Conservation (phyloP, 495 filamentous ascomycete genomes). For the Podospora pseudopauciseta region DNA sequence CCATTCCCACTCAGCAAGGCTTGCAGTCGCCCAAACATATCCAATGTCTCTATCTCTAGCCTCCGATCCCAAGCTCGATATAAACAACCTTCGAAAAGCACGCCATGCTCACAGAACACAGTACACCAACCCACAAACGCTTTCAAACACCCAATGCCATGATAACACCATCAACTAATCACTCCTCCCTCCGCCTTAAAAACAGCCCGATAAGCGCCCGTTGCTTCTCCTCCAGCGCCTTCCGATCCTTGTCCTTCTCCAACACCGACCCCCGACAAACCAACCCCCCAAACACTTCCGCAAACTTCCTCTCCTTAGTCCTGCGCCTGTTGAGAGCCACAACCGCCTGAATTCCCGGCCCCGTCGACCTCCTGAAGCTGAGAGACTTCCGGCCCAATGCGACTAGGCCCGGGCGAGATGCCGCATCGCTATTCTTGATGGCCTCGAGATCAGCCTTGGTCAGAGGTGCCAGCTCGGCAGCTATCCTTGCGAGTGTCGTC, state of each 20-base stretch:
- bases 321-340: constrained; percentile 38
- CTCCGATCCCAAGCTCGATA: neutral
- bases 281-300: constrained; percentile 46
- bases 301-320: constrained; percentile 42
- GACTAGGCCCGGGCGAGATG: constrained; percentile 21
- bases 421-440: constrained; percentile 5
- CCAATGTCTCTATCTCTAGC: neutral
- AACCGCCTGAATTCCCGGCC: constrained; percentile 27
- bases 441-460: constrained; percentile 35
- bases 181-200: constrained; percentile 27
- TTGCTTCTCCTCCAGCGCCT: constrained; percentile 44
- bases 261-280: constrained; percentile 42
- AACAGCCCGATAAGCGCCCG: constrained; percentile 41
- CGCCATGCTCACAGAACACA: neutral
- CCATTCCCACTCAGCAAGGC: neutral
- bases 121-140: neutral
- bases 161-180: neutral
- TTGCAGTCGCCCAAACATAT: neutral
- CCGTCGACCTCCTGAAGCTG: constrained; percentile 38
- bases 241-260: constrained; percentile 46
- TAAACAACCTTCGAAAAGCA: neutral
- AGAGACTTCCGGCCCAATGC: constrained; percentile 35
- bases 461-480: constrained; percentile 45
- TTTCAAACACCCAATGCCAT: neutral
- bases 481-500: constrained; percentile 60